Evolutionary conservation across 2,329 filamentous ascomycete species (phyloP), one percentile per base, ranked within the genome.

Genomic region (Aspergillus texensis): DNA sequence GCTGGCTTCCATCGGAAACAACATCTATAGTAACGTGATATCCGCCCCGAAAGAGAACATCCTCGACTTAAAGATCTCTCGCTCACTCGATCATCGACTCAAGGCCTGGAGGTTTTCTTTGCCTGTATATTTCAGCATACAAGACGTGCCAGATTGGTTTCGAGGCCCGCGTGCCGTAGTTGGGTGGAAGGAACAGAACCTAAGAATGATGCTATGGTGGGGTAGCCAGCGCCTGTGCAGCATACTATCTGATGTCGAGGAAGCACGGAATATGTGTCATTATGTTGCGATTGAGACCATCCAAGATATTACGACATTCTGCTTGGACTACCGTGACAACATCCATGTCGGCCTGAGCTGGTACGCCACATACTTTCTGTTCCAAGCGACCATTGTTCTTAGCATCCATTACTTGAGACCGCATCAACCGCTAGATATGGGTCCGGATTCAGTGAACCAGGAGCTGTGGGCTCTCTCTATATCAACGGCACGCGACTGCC

Each of bases 301-400:
- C 24, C 65, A 70, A 46, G 66, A 65, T 6, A 67, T 70, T 26
- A 62, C 67, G 0, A 65, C 57, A 2, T 70, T 70, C 45, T 66
- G 64, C 52, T 30, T 36, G 0, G 64, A 65, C 6, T 48, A 63
- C 2, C 24, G 59, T 0, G 62, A 67, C 11, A 39, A 50, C 4
- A 14, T 69, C 3, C 68, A 71, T 28, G 34, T 56, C 6, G 62
- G 69, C 0, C 32, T 72, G 1, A 66, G 62, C 48, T 73, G 68
- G 68, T 72, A 73, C 26, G 68, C 68, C 3, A 72, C 66, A 0
- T 72, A 71, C 48, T 72, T 67, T 54, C 41, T 72, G 10, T 62
- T 73, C 21, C 70, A 73, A 46, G 70, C 71, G 6, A 61, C 62
- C 2, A 28, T 70, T 28, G 65, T 69, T 6, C 61, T 69, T 5